These are phyloP conservation scores for Salix caprea DNA, from an alignment of 345 rosid genomes.

Conservation along the genomic window DNA sequence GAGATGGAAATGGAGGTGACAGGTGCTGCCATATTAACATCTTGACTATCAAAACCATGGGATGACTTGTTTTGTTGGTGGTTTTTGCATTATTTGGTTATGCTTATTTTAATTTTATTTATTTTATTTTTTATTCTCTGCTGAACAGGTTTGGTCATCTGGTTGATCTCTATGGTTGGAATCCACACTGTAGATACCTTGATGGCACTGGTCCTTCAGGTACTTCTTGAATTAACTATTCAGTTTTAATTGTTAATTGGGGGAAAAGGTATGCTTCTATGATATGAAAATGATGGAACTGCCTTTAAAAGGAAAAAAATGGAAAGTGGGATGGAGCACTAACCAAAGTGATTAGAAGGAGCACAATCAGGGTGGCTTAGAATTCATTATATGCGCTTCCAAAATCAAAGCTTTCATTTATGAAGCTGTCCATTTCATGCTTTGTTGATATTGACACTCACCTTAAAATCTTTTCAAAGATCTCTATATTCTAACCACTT, in stretches of 20 bases:
- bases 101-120: background rate
- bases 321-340: constrained; percentile 29
- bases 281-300: constrained; percentile 17
- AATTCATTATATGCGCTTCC: constrained; percentile 1
- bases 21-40: constrained; percentile 41
- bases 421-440: constrained; percentile 10
- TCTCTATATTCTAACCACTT: constrained; percentile 11
- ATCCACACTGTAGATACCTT: constrained; percentile 84
- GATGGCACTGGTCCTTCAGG: constrained; percentile 95
- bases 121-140: background rate
- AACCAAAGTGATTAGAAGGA: constrained; percentile 14
- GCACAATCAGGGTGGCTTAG: constrained; percentile 12
- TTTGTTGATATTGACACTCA: constrained; percentile 11
- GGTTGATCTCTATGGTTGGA: constrained; percentile 85
- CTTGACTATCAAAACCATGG: background rate
- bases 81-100: background rate
- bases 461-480: constrained; percentile 13
- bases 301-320: constrained; percentile 8
- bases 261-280: background rate
- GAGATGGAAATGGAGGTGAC: constrained; percentile 89
- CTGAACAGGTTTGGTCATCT: constrained; percentile 78
- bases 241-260: background rate
- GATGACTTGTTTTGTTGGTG: background rate
- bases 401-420: constrained; percentile 23
- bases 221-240: constrained; percentile 28